Evolutionary conservation across 441 rosid genomes (phyloP).

Genomic region (Breynia disticha): DNA sequence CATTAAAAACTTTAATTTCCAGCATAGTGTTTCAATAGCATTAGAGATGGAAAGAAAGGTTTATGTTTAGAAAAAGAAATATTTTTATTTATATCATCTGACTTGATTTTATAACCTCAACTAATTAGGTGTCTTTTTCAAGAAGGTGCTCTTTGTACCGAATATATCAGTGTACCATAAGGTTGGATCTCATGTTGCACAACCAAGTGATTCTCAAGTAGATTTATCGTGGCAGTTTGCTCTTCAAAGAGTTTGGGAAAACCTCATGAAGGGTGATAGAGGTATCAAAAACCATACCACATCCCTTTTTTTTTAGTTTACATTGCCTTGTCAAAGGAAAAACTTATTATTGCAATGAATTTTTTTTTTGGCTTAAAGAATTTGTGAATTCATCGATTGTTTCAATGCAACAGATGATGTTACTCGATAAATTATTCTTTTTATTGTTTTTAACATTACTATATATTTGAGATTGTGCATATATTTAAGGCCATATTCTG

Average conservation of each 20-base stretch:
- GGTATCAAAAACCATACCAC: conserved; percentile 26
- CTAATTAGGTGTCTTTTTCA: conserved; percentile 63
- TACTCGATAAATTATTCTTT: neutral
- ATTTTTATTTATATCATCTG: neutral
- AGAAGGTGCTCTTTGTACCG: conserved; percentile 87
- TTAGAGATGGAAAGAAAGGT: too few species aligned
- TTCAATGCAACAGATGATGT: neutral
- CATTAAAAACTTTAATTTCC: too few species aligned
- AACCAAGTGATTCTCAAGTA: conserved; percentile 46
- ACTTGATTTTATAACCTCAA: neutral
- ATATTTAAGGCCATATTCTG: too few species aligned
- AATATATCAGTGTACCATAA: conserved; percentile 75
- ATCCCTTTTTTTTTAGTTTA: neutral
- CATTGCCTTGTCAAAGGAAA: neutral
- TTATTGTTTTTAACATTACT: neutral
- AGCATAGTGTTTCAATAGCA: too few species aligned
- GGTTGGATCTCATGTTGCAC: conserved; percentile 52
- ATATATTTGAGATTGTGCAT: too few species aligned
- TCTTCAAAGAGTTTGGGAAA: conserved; percentile 85
- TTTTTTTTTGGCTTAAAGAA: too few species aligned
- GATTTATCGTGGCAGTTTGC: conserved; percentile 89
- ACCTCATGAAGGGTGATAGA: conserved; percentile 46
- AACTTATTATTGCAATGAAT: neutral
- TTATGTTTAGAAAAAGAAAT: too few species aligned
- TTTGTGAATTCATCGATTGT: neutral